Conservation (phyloP, 441 rosid genomes). For the Breynia disticha region DNA sequence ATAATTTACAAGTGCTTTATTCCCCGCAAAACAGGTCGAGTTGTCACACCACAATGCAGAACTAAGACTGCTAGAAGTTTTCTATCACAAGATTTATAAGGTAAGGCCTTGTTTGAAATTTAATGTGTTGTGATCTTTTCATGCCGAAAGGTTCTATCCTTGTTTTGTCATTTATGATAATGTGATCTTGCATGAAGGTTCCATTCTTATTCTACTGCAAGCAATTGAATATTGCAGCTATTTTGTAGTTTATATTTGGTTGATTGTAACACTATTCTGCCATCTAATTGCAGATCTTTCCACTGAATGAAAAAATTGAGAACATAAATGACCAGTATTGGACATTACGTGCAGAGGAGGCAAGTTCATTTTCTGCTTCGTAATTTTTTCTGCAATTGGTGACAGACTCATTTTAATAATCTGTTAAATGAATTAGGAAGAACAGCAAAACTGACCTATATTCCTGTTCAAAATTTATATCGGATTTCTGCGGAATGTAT, state of each 20-base stretch:
- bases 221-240: background rate
- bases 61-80: slow-evolving; percentile 88
- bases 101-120: slow-evolving; percentile 26
- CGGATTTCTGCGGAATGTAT: too few species aligned
- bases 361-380: slow-evolving; percentile 16
- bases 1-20: too few species aligned
- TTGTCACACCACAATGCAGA: slow-evolving; percentile 84
- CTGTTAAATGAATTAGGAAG: too few species aligned
- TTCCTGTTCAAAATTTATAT: background rate
- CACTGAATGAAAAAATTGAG: slow-evolving; percentile 73
- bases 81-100: slow-evolving; percentile 90
- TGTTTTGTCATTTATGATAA: slow-evolving; percentile 3
- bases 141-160: background rate
- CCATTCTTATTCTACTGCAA: too few species aligned
- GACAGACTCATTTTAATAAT: too few species aligned
- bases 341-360: slow-evolving; percentile 99
- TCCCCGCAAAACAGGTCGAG: too few species aligned
- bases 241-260: too few species aligned
- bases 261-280: slow-evolving; percentile 1
- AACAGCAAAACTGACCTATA: too few species aligned
- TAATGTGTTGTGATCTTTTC: background rate
- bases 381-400: background rate
- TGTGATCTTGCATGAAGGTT: too few species aligned
- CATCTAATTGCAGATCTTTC: slow-evolving; percentile 57
- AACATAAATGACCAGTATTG: slow-evolving; percentile 98